phyloP scores from a whole-genome alignment of 1,284 basidiomycete genomes.

The Rhodotorula sp. region DNA sequence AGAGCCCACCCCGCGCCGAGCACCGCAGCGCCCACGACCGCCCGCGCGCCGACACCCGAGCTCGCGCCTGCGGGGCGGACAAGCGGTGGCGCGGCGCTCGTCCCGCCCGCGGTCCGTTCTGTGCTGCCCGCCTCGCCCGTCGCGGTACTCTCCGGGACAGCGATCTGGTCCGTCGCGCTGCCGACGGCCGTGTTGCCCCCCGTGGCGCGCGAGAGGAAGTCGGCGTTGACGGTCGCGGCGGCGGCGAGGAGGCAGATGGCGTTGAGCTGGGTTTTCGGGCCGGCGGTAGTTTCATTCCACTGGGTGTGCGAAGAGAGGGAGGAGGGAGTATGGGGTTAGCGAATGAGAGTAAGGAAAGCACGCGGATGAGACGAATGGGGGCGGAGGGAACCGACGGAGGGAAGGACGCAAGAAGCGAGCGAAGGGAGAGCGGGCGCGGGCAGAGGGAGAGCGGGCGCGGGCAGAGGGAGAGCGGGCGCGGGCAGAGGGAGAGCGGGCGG shows the following conservation, averaged over 20 bases:
- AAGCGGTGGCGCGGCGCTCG: neutral
- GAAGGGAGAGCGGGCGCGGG: too few relatives aligned
- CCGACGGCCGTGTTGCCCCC: neutral
- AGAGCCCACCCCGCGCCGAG: too few relatives aligned
- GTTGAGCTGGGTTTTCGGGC: constrained; percentile 37
- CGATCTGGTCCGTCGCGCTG: constrained; percentile 12
- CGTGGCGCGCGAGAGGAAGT: constrained; percentile 7
- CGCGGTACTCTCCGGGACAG: constrained; percentile 3
- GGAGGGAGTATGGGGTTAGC: neutral
- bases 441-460: too few relatives aligned
- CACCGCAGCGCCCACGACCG: neutral
- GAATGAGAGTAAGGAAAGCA: neutral
- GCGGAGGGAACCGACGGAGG: too few relatives aligned
- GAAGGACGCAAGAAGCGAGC: too few relatives aligned
- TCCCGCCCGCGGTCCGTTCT: neutral
- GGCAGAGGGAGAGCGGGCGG: too few relatives aligned
- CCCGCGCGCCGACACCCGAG: neutral
- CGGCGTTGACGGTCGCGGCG: constrained; percentile 29
- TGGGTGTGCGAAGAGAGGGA: neutral
- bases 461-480: too few relatives aligned
- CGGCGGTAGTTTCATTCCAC: constrained; percentile 39
- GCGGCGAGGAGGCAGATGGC: constrained; percentile 28
- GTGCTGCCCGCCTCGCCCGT: constrained; percentile 6
- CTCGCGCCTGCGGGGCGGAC: neutral
- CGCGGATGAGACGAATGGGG: neutral